Base-by-base conservation (phyloP, 257 asterid genomes). In the Lycium ferocissimum region DNA sequence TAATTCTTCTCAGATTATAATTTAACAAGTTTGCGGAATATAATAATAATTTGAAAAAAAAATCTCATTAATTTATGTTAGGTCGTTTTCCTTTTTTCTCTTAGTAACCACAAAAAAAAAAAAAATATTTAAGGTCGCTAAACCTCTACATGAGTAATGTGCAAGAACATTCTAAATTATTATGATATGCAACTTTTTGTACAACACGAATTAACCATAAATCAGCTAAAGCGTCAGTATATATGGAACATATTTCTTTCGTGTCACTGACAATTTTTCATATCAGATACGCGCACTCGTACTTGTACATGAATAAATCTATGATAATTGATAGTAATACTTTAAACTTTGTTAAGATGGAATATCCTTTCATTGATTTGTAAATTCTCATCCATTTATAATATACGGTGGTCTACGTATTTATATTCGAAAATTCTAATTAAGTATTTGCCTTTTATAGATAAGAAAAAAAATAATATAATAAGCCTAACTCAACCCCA, bases 121-220 rank as follows among this genome's bases (percentile, higher is more conserved):
- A 49, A 2, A 18, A 45, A n/a, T n/a, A 38, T 13, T 70, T 18
- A 70, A 1, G 33, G 54, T 38, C 40, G 33, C 15, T 17, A 17
- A n/a, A 7, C 5, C 22, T 18, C 2, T 59, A 12, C 20, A 47
- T 65, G 43, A 47, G 22, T 49, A 13, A 49, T 22, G 62, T 49
- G 58, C 81, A 75, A 75, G 61, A 47, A 75, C n/a, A 20, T 75
- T 75, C 81, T 78, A 78, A 78, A 75, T 12, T 38, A 59, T 59
- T 53, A 69, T 38, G 76, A 40, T 18, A 75, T 6, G 61, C 6
- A 49, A 1, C 6, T 47, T 49, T 47, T 47, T 45, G 3, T 49
- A 11, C 20, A 2, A 49, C 7, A 12, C 1, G 37, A 49, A 40
- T 40, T 40, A 40, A 75, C 62, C 45, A 49, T 7, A 75, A 75